A percentile compares a stretch with the other conserved stretches of the same genome.
Evolutionary conservation across 2,329 filamentous ascomycete genomes (phyloP).

Genomic region (Colletotrichum sp.): DNA sequence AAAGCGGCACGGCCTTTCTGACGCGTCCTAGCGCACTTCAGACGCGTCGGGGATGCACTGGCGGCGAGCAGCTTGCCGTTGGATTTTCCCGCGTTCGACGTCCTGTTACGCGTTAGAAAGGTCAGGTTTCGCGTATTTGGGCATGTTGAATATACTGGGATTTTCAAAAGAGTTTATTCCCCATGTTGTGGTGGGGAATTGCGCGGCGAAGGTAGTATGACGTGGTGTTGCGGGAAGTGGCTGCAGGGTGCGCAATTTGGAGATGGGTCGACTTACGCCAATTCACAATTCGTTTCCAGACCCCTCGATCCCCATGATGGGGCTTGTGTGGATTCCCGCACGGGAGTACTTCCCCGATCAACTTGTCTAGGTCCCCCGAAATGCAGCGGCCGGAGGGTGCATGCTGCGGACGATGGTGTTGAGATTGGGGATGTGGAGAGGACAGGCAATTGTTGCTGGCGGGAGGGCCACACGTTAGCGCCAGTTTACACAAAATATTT

Average conservation of each 20-base stretch:
- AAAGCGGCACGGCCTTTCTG: no score
- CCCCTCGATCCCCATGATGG: not conserved
- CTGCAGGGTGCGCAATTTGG: no score
- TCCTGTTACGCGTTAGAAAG: not conserved
- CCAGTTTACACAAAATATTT: no score
- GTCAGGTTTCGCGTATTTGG: not conserved
- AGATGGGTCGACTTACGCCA: no score
- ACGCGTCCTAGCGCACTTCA: not conserved
- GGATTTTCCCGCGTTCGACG: not conserved
- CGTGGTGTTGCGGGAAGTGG: no score
- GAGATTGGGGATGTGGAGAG: not conserved
- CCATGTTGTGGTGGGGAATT: not conserved
- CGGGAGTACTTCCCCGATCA: not conserved
- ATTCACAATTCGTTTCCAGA: no score
- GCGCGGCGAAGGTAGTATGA: not conserved
- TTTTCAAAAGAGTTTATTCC: not conserved
- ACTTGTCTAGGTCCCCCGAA: not conserved
- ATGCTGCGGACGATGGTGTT: not conserved
- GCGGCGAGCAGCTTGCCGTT: not conserved
- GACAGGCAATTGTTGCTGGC: not conserved
- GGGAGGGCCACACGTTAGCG: not conserved
- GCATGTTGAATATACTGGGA: not conserved
- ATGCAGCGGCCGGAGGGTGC: no score
- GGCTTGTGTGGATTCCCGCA: not conserved
- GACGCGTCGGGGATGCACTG: not conserved